Evolutionary conservation across 768 basidiomycete genomes (phyloP), one percentile per base, ranked within the genome.

Genomic region (Termitomyces sp.): DNA sequence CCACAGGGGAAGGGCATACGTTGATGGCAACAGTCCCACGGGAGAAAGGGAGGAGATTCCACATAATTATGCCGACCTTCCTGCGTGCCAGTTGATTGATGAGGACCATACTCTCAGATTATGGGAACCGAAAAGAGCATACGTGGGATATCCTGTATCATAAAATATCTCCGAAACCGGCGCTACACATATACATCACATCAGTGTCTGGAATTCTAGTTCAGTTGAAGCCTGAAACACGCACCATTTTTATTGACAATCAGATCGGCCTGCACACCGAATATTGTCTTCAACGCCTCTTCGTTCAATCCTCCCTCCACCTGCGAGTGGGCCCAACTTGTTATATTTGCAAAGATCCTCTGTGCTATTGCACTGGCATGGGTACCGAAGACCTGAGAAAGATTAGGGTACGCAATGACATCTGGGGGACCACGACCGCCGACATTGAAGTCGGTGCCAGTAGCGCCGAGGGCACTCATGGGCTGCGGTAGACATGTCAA

Each of bases 11-110:
- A 35, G 41, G 8, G 10, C 68, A 27, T 39, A 80, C 79, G 3
- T 67, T 75, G 61, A 82, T 77, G 50, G 69, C 68, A 25, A 82
- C 77, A n/a, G 63, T 73, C 7, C 82, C 82, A 30, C 81, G 68
- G 65, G 77, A 77, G 68, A 82, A 83, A 0, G 81, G 81, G 3
- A 84, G 71, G n/a, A 84, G 72, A 54, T 74, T 74, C 81, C 82
- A 84, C 68, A 76, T 72, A 54, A 75, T 69, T 48, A 83, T 74
- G 3, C 81, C 81, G 12, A 82, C 56, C 16, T 67, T 72, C 49
- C 77, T 79, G 53, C 21, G 54, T 4, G 7, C 28, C 23, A 34
- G 8, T 9, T n/a, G 16, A 19, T 2, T 19, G 35, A 12, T 23
- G 37, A 56, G 28, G 14, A 50, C 30, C 2, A 25, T 21, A 35